Evolutionary conservation across 208 protist species (phyloP).

Genomic region (Leishmania lainsoni): DNA sequence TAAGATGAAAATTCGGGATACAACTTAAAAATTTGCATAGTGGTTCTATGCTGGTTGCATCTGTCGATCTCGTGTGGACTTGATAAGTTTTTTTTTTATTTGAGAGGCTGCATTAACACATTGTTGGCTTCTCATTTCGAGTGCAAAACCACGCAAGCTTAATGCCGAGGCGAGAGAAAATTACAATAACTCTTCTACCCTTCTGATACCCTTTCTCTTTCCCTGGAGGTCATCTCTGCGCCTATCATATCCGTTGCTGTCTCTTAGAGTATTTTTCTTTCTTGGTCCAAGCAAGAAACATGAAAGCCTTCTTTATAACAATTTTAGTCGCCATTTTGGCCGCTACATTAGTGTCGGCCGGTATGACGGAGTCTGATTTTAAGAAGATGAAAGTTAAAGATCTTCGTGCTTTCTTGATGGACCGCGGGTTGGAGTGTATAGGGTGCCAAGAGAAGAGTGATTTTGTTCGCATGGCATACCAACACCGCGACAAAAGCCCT

Average conservation of each 20-base stretch:
- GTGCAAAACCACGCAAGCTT: not conserved
- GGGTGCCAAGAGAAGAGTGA: constrained; percentile 90
- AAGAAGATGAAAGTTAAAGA: constrained; percentile 91
- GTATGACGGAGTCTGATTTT: constrained; percentile 69
- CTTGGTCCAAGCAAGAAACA: not conserved
- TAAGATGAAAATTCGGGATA: not conserved
- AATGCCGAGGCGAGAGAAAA: not conserved
- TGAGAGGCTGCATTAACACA: too few relatives aligned
- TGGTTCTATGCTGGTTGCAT: not conserved
- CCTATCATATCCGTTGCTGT: not conserved
- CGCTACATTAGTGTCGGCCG: constrained; percentile 23
- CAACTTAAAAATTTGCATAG: not conserved
- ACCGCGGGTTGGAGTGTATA: constrained; percentile 71
- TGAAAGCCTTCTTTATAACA: constrained; percentile 12
- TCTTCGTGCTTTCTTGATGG: constrained; percentile 74
- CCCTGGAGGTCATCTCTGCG: not conserved
- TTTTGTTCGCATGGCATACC: constrained; percentile 81
- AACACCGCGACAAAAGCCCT: constrained; percentile 70
- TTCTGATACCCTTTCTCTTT: not conserved
- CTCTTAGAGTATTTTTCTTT: not conserved
- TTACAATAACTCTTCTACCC: not conserved
- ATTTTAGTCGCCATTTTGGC: constrained; percentile 21
- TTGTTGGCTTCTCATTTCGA: not conserved
- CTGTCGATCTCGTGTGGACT: not conserved
- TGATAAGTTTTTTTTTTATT: constrained; percentile 5